These are phyloP conservation scores for Insectozyma bohioensis DNA, from an alignment of 1,139 yeast species.

Conservation along the genomic window DNA sequence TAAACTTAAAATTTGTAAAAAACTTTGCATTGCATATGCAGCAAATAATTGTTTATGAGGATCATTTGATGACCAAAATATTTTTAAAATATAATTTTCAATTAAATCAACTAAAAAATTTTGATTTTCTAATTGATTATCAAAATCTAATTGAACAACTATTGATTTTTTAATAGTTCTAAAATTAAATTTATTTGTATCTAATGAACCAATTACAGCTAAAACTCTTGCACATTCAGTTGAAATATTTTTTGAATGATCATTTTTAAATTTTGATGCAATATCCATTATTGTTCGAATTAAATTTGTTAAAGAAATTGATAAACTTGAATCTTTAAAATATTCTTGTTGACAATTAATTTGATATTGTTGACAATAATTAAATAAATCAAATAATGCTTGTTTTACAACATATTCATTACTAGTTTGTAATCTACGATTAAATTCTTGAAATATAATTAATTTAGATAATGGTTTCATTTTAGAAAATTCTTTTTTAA, in stretches of 20 bases:
- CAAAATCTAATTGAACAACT: constrained; percentile 59
- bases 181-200: constrained; percentile 59
- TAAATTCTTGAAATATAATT: constrained; percentile 47
- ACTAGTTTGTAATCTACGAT: constrained; percentile 59
- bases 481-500: constrained; percentile 19
- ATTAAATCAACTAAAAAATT: constrained; percentile 66
- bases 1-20: constrained; percentile 64
- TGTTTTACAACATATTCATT: constrained; percentile 79
- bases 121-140: constrained; percentile 60
- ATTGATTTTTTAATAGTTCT: constrained; percentile 43
- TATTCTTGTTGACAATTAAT: constrained; percentile 43
- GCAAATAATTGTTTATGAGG: constrained; percentile 82
- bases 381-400: constrained; percentile 66
- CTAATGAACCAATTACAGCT: constrained; percentile 78
- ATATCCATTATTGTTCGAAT: constrained; percentile 59
- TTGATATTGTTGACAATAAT: constrained; percentile 50
- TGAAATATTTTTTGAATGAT: constrained; percentile 48
- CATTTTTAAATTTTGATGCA: constrained; percentile 54
- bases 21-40: constrained; percentile 89
- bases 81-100: constrained; percentile 68
- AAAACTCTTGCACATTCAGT: constrained; percentile 65
- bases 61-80: constrained; percentile 87
- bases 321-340: constrained; percentile 29
- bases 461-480: constrained; percentile 29
- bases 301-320: constrained; percentile 41